Conservation (phyloP, 306 rosid species). For the Abrus pulchellus region DNA sequence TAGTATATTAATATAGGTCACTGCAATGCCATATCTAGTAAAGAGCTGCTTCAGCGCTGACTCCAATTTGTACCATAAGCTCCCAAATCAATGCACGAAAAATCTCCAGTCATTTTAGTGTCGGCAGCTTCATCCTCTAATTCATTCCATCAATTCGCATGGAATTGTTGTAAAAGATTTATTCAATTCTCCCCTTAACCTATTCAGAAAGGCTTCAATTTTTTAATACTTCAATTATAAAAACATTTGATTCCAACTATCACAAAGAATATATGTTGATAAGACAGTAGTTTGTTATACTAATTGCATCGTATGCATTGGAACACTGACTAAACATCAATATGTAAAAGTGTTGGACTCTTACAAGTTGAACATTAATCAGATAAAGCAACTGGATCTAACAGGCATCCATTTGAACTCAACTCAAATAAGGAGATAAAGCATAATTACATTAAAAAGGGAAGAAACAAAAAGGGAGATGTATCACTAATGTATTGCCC, state of each 20-base stretch:
- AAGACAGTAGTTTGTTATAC: background rate
- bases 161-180: slow-evolving; percentile 7
- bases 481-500: slow-evolving; percentile 17
- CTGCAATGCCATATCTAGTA: slow-evolving; percentile 33
- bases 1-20: slow-evolving; percentile 26
- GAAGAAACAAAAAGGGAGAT: background rate
- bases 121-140: slow-evolving; percentile 25
- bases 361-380: slow-evolving; percentile 10
- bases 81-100: slow-evolving; percentile 12
- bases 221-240: slow-evolving; percentile 4
- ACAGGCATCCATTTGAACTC: slow-evolving; percentile 35
- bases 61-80: slow-evolving; percentile 33
- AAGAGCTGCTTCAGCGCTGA: slow-evolving; percentile 21
- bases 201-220: slow-evolving; percentile 11
- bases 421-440: slow-evolving; percentile 30
- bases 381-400: slow-evolving; percentile 32
- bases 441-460: slow-evolving; percentile 29
- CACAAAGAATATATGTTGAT: background rate
- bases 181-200: slow-evolving; percentile 30
- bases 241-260: slow-evolving; percentile 11
- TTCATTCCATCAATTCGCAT: slow-evolving; percentile 40
- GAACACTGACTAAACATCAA: slow-evolving; percentile 4
- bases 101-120: background rate
- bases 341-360: background rate
- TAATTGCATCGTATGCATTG: background rate